phyloP scores from a whole-genome alignment of 2,329 filamentous ascomycete genomes.

The Aspergillus hiratsukae region DNA sequence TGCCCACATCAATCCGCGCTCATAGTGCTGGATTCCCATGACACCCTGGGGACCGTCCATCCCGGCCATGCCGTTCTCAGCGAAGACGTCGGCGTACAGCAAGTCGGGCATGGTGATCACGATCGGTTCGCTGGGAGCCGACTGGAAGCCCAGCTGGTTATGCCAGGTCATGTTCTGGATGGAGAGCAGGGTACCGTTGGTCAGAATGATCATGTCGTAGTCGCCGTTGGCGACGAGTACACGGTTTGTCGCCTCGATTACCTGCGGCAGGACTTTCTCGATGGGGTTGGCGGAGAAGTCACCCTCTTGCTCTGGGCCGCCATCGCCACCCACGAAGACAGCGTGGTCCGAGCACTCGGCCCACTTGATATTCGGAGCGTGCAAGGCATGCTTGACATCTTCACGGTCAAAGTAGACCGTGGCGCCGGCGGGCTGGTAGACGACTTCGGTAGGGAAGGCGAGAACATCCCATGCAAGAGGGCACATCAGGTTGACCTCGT shows the following conservation, averaged over 20 bases:
- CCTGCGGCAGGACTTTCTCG: slow-evolving; percentile 45
- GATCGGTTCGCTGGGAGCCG: slow-evolving; percentile 53
- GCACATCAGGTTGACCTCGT: slow-evolving; percentile 68
- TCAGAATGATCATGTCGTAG: slow-evolving; percentile 66
- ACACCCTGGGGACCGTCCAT: slow-evolving; percentile 62
- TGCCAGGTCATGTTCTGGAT: slow-evolving; percentile 85
- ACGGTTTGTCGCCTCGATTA: slow-evolving; percentile 56
- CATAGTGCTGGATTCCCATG: slow-evolving; percentile 66
- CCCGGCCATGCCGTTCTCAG: slow-evolving; percentile 58
- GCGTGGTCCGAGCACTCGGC: slow-evolving; percentile 30
- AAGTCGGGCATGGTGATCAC: slow-evolving; percentile 44
- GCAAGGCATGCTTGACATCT: slow-evolving; percentile 65
- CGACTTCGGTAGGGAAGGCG: slow-evolving; percentile 51
- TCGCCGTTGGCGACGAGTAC: slow-evolving; percentile 71
- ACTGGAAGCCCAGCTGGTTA: slow-evolving; percentile 66
- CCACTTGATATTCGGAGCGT: slow-evolving; percentile 45
- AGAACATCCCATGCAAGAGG: slow-evolving; percentile 66
- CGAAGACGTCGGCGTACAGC: slow-evolving; percentile 47
- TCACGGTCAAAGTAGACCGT: slow-evolving; percentile 65
- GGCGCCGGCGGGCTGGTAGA: slow-evolving; percentile 60
- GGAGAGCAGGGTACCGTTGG: slow-evolving; percentile 65
- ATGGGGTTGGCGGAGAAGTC: slow-evolving; percentile 49
- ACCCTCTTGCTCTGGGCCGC: slow-evolving; percentile 32
- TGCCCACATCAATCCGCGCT: slow-evolving; percentile 72
- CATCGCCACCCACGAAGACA: slow-evolving; percentile 44